Percentiles rank a stretch among this genome's conserved stretches.
Evolutionary conservation across 441 rosid species (phyloP).

Genomic region (Gossypium trilobum): DNA sequence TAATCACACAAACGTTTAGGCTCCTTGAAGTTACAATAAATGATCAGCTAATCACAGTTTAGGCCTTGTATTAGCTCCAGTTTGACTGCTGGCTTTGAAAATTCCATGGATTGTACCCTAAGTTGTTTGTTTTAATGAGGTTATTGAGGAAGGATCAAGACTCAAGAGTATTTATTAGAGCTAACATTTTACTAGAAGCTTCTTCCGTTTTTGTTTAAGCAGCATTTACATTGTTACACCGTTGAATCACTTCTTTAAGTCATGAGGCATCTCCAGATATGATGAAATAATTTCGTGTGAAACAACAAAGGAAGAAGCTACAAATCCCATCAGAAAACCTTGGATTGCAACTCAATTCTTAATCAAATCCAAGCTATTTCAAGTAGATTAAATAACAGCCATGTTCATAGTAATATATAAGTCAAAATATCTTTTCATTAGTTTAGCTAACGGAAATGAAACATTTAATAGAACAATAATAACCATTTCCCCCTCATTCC

Average conservation of each 20-base stretch:
- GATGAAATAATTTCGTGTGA: not conserved
- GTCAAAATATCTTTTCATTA: not conserved
- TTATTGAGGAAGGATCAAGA: not conserved
- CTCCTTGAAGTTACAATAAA: slow-evolving; percentile 4
- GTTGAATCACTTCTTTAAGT: not conserved
- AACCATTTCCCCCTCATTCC: not conserved
- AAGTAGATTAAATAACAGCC: not conserved
- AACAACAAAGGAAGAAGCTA: not conserved
- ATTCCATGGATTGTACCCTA: not conserved
- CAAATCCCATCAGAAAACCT: not conserved
- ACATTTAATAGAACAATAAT: not conserved
- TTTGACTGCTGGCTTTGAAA: not conserved
- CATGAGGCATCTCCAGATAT: not conserved
- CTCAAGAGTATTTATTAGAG: not conserved
- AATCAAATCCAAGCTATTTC: not conserved
- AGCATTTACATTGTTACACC: not conserved
- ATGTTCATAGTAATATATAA: not conserved
- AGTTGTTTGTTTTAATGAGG: not conserved
- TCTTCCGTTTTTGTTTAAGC: not conserved
- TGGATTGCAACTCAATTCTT: not conserved
- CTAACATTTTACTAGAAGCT: not conserved
- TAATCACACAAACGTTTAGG: slow-evolving; percentile 5
- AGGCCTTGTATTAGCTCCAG: not conserved
- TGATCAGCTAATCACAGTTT: not conserved
- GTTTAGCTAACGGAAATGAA: not conserved